Conservation (phyloP, 208 protist species). For the Wallacemonas rigidus region DNA sequence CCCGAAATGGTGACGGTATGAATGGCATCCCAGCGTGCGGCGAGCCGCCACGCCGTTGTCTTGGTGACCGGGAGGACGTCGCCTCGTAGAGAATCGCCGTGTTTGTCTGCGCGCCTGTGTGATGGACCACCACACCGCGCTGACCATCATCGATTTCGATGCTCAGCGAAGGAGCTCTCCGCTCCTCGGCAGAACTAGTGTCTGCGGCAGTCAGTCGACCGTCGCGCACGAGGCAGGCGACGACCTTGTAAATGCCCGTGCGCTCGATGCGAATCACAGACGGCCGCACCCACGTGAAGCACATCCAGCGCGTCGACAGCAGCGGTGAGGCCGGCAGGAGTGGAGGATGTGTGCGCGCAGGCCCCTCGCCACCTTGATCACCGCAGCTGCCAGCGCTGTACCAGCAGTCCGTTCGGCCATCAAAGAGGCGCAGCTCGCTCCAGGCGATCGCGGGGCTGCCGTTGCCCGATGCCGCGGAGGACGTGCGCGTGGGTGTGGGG, state of each 20-base stretch:
- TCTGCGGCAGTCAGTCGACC: not conserved
- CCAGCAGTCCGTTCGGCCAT: slow-evolving; percentile 54
- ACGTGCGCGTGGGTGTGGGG: slow-evolving; percentile 16
- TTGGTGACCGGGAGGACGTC: not conserved
- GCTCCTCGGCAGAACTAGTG: not conserved
- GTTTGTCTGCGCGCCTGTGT: not conserved
- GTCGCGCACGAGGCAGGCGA: slow-evolving; percentile 42
- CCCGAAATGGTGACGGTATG: slow-evolving; percentile 3
- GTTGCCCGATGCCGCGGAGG: not conserved
- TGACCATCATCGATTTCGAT: slow-evolving; percentile 9
- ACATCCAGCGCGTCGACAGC: slow-evolving; percentile 14
- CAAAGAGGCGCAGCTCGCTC: slow-evolving; percentile 36
- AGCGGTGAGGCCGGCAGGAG: not conserved
- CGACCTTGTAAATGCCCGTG: slow-evolving; percentile 46
- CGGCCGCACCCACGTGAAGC: slow-evolving; percentile 27
- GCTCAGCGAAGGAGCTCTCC: not conserved
- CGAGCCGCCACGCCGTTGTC: not conserved
- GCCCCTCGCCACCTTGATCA: no score
- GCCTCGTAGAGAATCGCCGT: not conserved
- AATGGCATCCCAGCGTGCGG: not conserved
- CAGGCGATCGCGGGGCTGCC: slow-evolving; percentile 32
- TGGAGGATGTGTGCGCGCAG: no score
- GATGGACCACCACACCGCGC: not conserved
- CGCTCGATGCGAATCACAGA: slow-evolving; percentile 23
- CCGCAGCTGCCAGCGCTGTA: slow-evolving; percentile 29